Percentiles rank a stretch among this genome's conserved stretches.
phyloP scores from a whole-genome alignment of 495 filamentous ascomycete species.

The Penicillium angulare region DNA sequence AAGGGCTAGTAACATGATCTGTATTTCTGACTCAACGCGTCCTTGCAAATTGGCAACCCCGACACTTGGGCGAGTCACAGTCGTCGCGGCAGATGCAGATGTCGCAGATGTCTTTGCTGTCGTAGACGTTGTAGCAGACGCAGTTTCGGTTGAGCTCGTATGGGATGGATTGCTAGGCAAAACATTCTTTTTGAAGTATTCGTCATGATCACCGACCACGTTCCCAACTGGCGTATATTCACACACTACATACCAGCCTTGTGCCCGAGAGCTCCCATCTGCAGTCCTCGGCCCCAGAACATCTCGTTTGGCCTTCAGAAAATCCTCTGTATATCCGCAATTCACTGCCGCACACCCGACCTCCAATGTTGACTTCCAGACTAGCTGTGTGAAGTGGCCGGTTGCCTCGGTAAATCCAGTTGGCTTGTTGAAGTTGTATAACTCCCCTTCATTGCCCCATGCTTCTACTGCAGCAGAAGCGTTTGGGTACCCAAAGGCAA shows the following conservation, averaged over 20 bases:
- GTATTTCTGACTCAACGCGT: conserved; percentile 1
- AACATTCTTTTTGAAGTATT: conserved; percentile 38
- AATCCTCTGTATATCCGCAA: conserved; percentile 45
- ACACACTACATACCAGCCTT: conserved; percentile 76
- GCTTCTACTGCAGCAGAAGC: conserved; percentile 56
- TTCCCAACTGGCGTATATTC: conserved; percentile 79
- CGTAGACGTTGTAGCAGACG: not conserved
- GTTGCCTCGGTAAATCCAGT: conserved; percentile 61
- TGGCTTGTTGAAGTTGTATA: conserved; percentile 57
- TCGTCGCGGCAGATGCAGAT: conserved; percentile 3
- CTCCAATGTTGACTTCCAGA: conserved; percentile 68
- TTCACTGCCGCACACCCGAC: conserved; percentile 67
- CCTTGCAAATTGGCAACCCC: not conserved
- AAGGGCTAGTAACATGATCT: conserved; percentile 9
- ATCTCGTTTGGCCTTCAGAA: conserved; percentile 3
- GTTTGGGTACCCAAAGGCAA: conserved; percentile 66
- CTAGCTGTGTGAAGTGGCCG: conserved; percentile 85
- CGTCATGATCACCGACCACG: conserved; percentile 60
- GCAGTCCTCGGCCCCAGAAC: conserved; percentile 3
- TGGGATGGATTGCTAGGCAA: conserved; percentile 22
- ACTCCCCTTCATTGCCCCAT: conserved; percentile 63
- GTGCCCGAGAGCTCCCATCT: conserved; percentile 25
- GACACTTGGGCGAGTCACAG: conserved; percentile 6
- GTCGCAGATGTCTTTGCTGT: too few relatives aligned
- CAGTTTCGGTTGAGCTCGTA: conserved; percentile 8